Percentiles rank a stretch among this genome's conserved stretches.
phyloP scores from a whole-genome alignment of 169 alveolate genomes.

The Plasmodium sp. region DNA sequence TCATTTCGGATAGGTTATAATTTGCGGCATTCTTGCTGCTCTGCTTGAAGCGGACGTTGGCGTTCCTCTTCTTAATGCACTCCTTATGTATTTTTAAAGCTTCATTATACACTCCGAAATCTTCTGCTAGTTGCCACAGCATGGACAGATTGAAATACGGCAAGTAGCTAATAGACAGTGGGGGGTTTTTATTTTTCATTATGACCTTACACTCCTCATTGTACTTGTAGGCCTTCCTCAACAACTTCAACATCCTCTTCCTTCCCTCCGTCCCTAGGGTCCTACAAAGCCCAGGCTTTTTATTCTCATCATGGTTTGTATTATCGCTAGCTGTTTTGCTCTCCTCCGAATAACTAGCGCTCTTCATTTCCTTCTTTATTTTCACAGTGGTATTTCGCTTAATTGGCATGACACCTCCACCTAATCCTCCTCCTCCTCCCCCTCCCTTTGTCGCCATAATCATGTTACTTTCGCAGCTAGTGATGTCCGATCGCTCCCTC shows the following conservation, averaged over 20 bases:
- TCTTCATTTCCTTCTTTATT: conserved; percentile 37
- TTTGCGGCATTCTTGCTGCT: not conserved
- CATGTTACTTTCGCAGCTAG: conserved; percentile 51
- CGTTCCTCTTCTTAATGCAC: conserved; percentile 59
- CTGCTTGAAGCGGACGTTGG: conserved; percentile 26
- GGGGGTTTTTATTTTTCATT: conserved; percentile 82
- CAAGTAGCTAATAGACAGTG: conserved; percentile 82
- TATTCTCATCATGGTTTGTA: conserved; percentile 7
- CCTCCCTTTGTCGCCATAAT: conserved; percentile 3
- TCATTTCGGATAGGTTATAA: conserved; percentile 3
- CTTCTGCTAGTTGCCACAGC: conserved; percentile 87
- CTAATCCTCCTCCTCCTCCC: no score
- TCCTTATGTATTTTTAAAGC: conserved; percentile 79
- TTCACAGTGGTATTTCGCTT: not conserved
- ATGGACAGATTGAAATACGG: conserved; percentile 85
- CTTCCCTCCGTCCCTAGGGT: conserved; percentile 87
- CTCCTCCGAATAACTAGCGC: conserved; percentile 18
- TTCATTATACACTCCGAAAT: conserved; percentile 84
- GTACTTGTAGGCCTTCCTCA: conserved; percentile 82
- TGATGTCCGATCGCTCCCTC: conserved; percentile 28
- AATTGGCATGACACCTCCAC: not conserved
- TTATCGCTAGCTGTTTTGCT: conserved; percentile 36
- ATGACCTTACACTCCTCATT: conserved; percentile 82
- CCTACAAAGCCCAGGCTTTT: conserved; percentile 79
- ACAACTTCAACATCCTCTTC: conserved; percentile 81